Base-by-base conservation (phyloP, 2,329 filamentous ascomycete genomes). In the Fusarium kyushuense region DNA sequence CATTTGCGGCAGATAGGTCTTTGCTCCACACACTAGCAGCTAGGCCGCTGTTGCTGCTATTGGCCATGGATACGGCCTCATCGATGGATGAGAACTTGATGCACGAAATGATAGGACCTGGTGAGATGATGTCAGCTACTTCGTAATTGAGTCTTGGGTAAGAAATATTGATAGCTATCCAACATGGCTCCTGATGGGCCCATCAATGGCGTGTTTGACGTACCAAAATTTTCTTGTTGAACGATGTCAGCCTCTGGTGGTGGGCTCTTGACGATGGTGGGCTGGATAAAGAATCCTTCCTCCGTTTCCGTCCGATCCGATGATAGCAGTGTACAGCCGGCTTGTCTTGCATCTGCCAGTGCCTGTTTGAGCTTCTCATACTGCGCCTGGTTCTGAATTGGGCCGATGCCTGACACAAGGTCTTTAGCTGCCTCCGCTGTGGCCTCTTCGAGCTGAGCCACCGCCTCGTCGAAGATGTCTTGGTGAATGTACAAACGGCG, bases 151-250 rank as follows among this genome's bases (percentile, higher is more conserved):
- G 13, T 16, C 21, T 16, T 16, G 13, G 21, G 8, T 23, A 8
- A 23, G 38, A 16, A 4, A 41, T 23, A 10, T 16, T 23, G 14
- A 41, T 41, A 41, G 38, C n/a, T n/a, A 21, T 12, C n/a, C n/a
- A 38, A 38, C 8, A 13, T 9, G 32, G 7, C 17, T 1, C 32
- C 14, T 17, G 5, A 38, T 41, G 38, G 12, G 38, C 19, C 19
- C 38, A 41, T 41, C 14, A 14, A 16, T 41, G 38, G 19, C 21
- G 38, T 41, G 33, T 19, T 7, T 51, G 47, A 56, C 54, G 45
- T 52, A 56, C 54, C 54, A 56, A 56, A 56, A 10, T 56, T 56
- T 12, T 56, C 54, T 5, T 56, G 45, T 29, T 56, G 54, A 12
- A 33, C 35, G 7, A 42, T 33, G 3, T 52, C n/a, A 21, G 54